Conservation (phyloP, 2,329 filamentous ascomycete genomes). For the Verticillium klebahnii region DNA sequence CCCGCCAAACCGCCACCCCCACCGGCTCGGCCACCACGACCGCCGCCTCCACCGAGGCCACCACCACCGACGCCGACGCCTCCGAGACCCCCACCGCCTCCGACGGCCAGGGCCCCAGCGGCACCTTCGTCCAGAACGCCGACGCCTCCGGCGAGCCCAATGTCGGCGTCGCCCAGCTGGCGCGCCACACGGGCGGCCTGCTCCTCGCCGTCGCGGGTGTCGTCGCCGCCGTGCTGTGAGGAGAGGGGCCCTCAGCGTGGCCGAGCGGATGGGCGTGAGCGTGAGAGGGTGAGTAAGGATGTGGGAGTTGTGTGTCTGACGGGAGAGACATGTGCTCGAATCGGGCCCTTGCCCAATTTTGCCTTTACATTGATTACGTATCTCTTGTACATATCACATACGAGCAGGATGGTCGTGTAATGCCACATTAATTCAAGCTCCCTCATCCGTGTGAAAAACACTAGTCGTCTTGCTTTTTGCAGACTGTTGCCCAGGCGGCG, state of each 20-base stretch:
- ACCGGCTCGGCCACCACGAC: conserved; percentile 16
- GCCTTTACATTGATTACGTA: background rate
- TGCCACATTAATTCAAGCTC: background rate
- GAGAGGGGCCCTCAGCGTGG: background rate
- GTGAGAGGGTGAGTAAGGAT: background rate
- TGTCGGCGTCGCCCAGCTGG: conserved; percentile 22
- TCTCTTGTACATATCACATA: background rate
- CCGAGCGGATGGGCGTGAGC: background rate
- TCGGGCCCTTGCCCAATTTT: background rate
- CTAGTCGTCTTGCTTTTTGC: background rate
- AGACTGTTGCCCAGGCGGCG: background rate
- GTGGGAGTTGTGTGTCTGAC: background rate
- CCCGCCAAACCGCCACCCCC: conserved; percentile 15
- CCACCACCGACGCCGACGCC: conserved; percentile 14
- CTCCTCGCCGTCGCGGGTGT: conserved; percentile 32
- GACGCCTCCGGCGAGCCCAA: conserved; percentile 12
- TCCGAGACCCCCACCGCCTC: conserved; percentile 15
- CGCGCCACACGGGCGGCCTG: conserved; percentile 26
- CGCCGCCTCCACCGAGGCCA: conserved; percentile 14
- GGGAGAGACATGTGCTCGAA: background rate
- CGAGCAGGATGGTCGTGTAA: background rate
- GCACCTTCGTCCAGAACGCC: background rate
- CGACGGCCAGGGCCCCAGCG: conserved; percentile 2
- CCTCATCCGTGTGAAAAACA: background rate
- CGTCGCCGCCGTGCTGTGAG: conserved; percentile 31